Evolutionary conservation across 73 alveolate species (phyloP).

Genomic region (Halteria grandinella): DNA sequence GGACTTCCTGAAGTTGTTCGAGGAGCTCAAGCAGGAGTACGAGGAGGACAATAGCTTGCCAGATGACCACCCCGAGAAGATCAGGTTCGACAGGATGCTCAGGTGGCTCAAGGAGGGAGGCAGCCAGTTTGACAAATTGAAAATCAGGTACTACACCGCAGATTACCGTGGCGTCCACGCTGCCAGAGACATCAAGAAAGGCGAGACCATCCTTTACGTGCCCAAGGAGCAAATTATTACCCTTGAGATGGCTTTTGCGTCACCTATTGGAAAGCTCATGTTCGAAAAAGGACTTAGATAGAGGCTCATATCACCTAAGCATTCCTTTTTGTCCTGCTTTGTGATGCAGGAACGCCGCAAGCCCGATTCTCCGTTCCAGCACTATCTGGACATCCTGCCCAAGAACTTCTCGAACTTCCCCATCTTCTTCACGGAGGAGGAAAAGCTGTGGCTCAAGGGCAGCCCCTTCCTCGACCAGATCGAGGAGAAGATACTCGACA

Average conservation of each 20-base stretch:
- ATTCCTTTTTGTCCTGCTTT: slow-evolving; percentile 90
- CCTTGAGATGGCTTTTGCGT: slow-evolving; percentile 90
- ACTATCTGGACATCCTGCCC: slow-evolving; percentile 94
- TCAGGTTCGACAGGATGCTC: slow-evolving; percentile 59
- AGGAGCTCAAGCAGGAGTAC: slow-evolving; percentile 62
- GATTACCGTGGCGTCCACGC: slow-evolving; percentile 96
- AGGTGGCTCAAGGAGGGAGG: slow-evolving; percentile 83
- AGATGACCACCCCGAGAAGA: slow-evolving; percentile 71
- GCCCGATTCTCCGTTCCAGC: slow-evolving; percentile 81
- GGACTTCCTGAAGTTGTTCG: slow-evolving; percentile 15
- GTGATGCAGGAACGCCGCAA: slow-evolving; percentile 84
- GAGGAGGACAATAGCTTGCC: slow-evolving; percentile 61
- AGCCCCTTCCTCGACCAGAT: slow-evolving; percentile 88
- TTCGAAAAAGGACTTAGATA: slow-evolving; percentile 76
- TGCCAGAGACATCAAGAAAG: slow-evolving; percentile 69
- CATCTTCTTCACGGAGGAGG: slow-evolving; percentile 89
- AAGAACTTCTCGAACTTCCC: slow-evolving; percentile 88
- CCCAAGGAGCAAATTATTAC: slow-evolving; percentile 94
- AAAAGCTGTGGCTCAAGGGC: slow-evolving; percentile 90
- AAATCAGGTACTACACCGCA: slow-evolving; percentile 81
- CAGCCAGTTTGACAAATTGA: slow-evolving; percentile 74
- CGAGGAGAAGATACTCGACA: slow-evolving; percentile 83
- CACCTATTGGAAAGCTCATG: slow-evolving; percentile 89
- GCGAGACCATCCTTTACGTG: slow-evolving; percentile 69
- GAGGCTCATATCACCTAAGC: slow-evolving; percentile 94